Percentiles rank a stretch among this genome's conserved stretches.
phyloP scores from a whole-genome alignment of 179 eudicot genomes.

The Amaranthus tricolor region DNA sequence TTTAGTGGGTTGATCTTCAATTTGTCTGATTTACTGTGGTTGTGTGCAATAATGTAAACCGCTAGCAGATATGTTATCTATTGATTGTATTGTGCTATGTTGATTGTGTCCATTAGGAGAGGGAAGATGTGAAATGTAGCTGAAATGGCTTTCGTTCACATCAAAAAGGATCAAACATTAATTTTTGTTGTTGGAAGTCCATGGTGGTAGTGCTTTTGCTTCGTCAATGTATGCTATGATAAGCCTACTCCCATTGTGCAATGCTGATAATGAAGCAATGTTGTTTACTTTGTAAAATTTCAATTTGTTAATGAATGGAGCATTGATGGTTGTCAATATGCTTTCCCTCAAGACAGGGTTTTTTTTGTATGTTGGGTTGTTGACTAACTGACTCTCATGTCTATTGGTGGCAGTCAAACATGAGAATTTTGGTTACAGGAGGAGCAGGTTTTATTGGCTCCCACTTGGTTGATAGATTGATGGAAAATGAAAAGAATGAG shows the following conservation, averaged over 20 bases:
- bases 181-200: constrained; percentile 1
- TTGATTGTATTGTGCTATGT: constrained; percentile 18
- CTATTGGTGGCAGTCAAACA: constrained; percentile 63
- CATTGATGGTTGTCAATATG: constrained; percentile 15
- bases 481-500: constrained; percentile 97
- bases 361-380: neutral
- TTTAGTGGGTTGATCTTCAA: constrained; percentile 25
- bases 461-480: constrained; percentile 80
- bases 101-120: constrained; percentile 19
- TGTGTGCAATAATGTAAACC: constrained; percentile 27
- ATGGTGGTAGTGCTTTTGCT: neutral
- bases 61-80: constrained; percentile 1
- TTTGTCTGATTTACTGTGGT: constrained; percentile 11
- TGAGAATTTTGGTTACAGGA: constrained; percentile 92
- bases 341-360: neutral
- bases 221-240: neutral
- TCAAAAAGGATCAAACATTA: neutral
- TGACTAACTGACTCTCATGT: constrained; percentile 8
- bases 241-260: constrained; percentile 11
- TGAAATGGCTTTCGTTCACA: neutral
- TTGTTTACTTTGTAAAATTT: neutral
- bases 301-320: constrained; percentile 5
- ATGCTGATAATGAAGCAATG: constrained; percentile 27
- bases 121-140: constrained; percentile 13
- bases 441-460: constrained; percentile 99